A percentile compares a stretch with the other conserved stretches of the same genome.
Conservation (phyloP, 106 monocot genomes). For the Allium sativum region DNA sequence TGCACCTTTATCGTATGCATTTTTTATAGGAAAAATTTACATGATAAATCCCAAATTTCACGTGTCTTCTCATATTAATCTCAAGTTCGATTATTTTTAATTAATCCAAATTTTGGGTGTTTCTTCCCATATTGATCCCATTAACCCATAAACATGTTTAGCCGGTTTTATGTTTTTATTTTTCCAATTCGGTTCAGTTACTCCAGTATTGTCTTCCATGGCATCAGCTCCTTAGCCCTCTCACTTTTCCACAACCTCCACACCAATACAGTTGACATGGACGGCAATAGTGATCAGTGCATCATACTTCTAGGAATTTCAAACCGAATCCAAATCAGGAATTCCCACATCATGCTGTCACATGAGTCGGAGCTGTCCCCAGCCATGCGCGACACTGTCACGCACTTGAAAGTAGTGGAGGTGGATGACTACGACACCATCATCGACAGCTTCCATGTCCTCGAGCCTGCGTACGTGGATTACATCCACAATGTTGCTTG, state of each 20-base stretch:
- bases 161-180: too few species aligned
- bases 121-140: too few species aligned
- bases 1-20: too few species aligned
- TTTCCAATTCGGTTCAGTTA: too few species aligned
- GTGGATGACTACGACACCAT: background rate
- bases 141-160: too few species aligned
- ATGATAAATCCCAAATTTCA: too few species aligned
- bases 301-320: constrained; percentile 25
- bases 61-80: too few species aligned
- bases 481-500: background rate
- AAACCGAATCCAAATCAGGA: constrained; percentile 14
- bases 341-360: background rate
- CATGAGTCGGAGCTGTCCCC: background rate
- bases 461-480: constrained; percentile 10
- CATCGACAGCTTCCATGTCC: constrained; percentile 12
- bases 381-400: background rate
- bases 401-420: background rate
- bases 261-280: too few species aligned
- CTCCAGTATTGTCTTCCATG: constrained; percentile 31
- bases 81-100: too few species aligned
- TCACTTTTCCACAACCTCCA: background rate
- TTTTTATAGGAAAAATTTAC: too few species aligned
- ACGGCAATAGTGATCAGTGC: too few species aligned
- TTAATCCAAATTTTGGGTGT: too few species aligned
- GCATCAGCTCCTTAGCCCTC: constrained; percentile 18